Percentiles rank a stretch among this genome's conserved stretches.
Conservation (phyloP, 2,329 filamentous ascomycete species). For the Dothideomycetes sp. region DNA sequence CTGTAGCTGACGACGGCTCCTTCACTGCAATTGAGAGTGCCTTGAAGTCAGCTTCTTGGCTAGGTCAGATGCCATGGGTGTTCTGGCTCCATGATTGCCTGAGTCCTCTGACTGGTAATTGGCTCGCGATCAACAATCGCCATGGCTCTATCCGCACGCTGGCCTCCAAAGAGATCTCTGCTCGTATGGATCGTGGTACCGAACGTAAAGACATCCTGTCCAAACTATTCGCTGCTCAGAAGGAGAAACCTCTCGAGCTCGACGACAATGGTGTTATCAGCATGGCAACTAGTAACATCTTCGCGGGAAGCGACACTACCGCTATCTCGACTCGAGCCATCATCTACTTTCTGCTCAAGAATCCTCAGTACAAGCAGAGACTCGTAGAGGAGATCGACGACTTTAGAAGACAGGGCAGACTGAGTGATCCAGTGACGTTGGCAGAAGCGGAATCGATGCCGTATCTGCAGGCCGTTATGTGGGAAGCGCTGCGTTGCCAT, state of each 20-base stretch:
- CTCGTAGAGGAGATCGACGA: conserved; percentile 30
- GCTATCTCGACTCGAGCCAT: conserved; percentile 30
- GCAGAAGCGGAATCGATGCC: conserved; percentile 28
- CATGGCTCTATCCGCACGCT: conserved; percentile 27
- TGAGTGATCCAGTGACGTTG: conserved; percentile 24
- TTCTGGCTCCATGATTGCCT: conserved; percentile 28
- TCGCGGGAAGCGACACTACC: conserved; percentile 37
- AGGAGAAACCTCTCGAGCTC: conserved; percentile 29
- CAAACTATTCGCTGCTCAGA: conserved; percentile 29
- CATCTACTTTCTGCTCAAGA: conserved; percentile 31
- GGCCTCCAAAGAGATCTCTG: conserved; percentile 23
- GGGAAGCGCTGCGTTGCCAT: conserved; percentile 35
- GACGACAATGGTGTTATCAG: conserved; percentile 29
- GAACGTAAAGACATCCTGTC: conserved; percentile 31
- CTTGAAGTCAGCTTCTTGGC: conserved; percentile 28
- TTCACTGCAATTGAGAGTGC: conserved; percentile 27
- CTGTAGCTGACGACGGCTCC: conserved; percentile 26
- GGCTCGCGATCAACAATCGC: conserved; percentile 26
- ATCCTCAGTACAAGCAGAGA: conserved; percentile 22
- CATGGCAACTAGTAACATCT: conserved; percentile 32
- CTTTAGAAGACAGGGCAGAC: conserved; percentile 18
- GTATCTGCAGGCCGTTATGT: conserved; percentile 37
- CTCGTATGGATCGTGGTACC: conserved; percentile 25
- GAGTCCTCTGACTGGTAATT: conserved; percentile 30
- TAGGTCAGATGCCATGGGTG: conserved; percentile 30